Base-by-base conservation (phyloP, 805 yeast species). In the Candida nanaspora region DNA sequence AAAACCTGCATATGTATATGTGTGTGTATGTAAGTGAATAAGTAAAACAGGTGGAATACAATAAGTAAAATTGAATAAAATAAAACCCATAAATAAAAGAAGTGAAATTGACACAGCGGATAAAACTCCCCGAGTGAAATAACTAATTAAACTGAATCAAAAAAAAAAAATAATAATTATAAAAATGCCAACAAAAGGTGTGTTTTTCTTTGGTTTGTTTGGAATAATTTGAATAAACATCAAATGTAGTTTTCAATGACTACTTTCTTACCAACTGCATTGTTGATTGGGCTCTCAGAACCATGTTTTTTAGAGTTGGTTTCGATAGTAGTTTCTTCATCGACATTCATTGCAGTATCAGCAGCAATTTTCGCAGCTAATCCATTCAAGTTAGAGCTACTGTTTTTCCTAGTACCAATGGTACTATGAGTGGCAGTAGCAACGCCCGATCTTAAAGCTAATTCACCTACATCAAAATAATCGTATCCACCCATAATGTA, bases 401-500 rank as follows among this genome's bases (percentile, higher is more conserved):
- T 56, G 29, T 47, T 52, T 9, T 52, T 53, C 36, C 65, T 51
- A 9, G 62, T 50, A 6, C 57, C 44, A 2, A 47, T 40, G 29
- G 53, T 50, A 37, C 62, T 55, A 26, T 49, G 55, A 27, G 46
- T 41, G n/a, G 49, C 53, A 4, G 65, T 56, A 23, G 45, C 48
- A 13, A 51, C 21, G 14, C 49, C 65, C 1, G 79, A 73, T 49
- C 77, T 65, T 21, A 68, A 62, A 34, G 68, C 70, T 33, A 75
- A 66, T 13, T 74, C 78, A 2, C 74, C 77, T 58, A 75, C 73
- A 53, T 76, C 81, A 46, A 76, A 76, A 48, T 75, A 76, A 32
- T 78, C 80, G 49, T 76, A 76, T 2, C 81, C 82, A 26, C 82
- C 82, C 40, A 76, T 55, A 60, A 72, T 49, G 53, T 64, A 48